Base-by-base conservation (phyloP, 495 filamentous ascomycete genomes). In the Xylaria flabelliformis region DNA sequence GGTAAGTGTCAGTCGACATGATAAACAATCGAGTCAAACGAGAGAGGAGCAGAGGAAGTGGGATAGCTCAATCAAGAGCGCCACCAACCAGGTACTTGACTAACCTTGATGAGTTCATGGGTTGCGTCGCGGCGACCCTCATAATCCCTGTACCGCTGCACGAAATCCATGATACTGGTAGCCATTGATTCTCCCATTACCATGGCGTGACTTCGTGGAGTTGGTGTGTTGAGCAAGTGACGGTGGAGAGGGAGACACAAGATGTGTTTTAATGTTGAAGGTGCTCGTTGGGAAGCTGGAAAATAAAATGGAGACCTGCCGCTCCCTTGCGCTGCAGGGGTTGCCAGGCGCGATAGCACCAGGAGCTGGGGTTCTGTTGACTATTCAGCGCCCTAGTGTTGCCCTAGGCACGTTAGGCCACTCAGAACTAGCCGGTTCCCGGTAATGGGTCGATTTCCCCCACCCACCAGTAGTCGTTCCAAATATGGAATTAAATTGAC, bases 71-170 rank as follows among this genome's bases (percentile, higher is more conserved):
- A 24, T 34, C 10, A 29, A 32, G 39, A 56, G 51, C 34, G 21
- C 21, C 21, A 36, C 17, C 66, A 1, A 44, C 56, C 9, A 26
- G 42, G 26, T 26, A 12, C 68, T 64, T 3, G 42, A 73, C 78
- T 44, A 67, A 80, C 81, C 74, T 80, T 79, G 62, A 85, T 79
- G 46, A 87, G 73, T 32, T 80, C 69, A 17, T 84, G 77, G 21
- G 76, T 79, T 5, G 69, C 73, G 44, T 85, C 80, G 42, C 78
- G 72, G 9, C 82, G 77, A 4, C 67, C 29, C 69, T 82, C 77
- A 26, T 84, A 75, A 6, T 69, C 71, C 63, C 81, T 78, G 63
- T 82, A 87, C 6, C 84, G 78, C 53, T 82, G 78, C 62, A 84
- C 77, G 64, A 86, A 86, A 56, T 80, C 76, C 76, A 83, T 75